Evolutionary conservation across 495 filamentous ascomycete genomes (phyloP).

Genomic region (Margaritispora aquatica): DNA sequence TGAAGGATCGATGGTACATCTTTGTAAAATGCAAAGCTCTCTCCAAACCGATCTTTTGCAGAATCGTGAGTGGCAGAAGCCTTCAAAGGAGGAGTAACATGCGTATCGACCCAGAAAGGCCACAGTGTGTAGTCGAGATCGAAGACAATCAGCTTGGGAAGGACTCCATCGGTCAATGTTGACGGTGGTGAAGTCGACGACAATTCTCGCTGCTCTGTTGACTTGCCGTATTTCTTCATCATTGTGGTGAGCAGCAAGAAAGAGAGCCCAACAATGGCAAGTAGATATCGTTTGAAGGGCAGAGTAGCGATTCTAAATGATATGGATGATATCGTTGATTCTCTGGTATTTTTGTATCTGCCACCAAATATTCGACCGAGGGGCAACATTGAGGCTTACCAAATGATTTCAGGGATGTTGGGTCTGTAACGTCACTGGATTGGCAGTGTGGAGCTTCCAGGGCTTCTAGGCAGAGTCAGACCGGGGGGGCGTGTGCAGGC

Average conservation of each 20-base stretch:
- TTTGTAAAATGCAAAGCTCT: constrained; percentile 74
- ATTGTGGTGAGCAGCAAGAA: constrained; percentile 8
- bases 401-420: neutral
- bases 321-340: no score
- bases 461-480: neutral
- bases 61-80: constrained; percentile 47
- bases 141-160: constrained; percentile 84
- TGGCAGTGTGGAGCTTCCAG: neutral
- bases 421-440: neutral
- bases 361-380: neutral
- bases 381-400: neutral
- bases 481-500: no score
- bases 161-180: constrained; percentile 72
- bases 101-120: constrained; percentile 97
- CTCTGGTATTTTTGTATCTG: no score
- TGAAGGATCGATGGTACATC: constrained; percentile 69
- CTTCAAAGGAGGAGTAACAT: constrained; percentile 77
- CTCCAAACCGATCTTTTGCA: constrained; percentile 56
- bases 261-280: neutral
- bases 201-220: neutral
- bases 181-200: constrained; percentile 30
- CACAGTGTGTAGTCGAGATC: constrained; percentile 97
- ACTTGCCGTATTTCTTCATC: constrained; percentile 20
- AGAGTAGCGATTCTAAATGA: neutral
- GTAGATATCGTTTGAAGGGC: neutral